Base-by-base conservation (phyloP, 768 basidiomycete genomes). In the Butyriboletus loyo region DNA sequence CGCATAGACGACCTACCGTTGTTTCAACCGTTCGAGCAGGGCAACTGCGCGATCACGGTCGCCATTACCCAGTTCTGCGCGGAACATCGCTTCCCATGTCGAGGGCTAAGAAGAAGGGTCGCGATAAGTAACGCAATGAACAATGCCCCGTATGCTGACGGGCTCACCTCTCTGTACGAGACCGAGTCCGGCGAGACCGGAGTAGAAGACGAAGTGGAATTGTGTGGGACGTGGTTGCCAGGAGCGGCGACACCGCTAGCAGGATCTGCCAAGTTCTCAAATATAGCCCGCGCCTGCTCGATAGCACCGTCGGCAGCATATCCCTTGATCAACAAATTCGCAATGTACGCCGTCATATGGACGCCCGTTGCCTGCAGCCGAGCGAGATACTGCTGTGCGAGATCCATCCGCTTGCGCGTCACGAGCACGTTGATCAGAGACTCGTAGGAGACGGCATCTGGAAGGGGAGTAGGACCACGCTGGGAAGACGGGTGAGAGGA, bases 51-150 rank as follows among this genome's bases (percentile, higher is more conserved):
- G 76, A 41, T 84, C 80, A 13, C 84, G 81, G 59, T 91, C 81
- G 13, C 90, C 90, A 46, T 78, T 81, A 19, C 84, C 84, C 11
- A 98, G 76, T 66, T 99, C 97, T 1, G 89, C 90, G 14, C 91
- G 82, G 57, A 99, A 83, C 94, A 99, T 98, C 5, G 84, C 85
- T 65, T 98, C 97, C 86, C 90, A 96, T 1, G 92, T 95, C 36
- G 89, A 92, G 13, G 92, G 92, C 85, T 91, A 24, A 3, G 11
- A 46, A 34, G 22, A 14, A 10, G 27, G 2, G 5, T 4, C 8
- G 3, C 7, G 14, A 35, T 30, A 1, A 46, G 28, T 25, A 24
- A 25, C 7, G 25, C 1, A 36, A n/a, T 3, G 13, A n/a, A 19
- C 32, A 15, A 28, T 2, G 5, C 17, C 9, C 1, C 1, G 46